Percentiles rank a stretch among this genome's conserved stretches.
Conservation (phyloP, 2,329 filamentous ascomycete species). For the Colletotrichum camelliae region DNA sequence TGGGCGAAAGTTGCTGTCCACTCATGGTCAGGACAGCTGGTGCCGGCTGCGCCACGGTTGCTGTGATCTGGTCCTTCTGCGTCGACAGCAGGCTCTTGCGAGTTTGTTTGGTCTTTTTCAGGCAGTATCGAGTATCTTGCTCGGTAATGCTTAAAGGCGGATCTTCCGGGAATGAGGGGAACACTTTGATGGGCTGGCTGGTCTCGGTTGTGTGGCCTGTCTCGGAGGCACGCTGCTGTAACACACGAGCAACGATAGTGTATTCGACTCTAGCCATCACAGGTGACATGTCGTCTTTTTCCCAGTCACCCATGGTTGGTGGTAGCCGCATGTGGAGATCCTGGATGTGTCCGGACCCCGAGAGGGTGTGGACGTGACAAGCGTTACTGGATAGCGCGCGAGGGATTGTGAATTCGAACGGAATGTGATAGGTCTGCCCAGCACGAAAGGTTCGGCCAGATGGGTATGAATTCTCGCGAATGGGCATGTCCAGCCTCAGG, state of each 20-base stretch:
- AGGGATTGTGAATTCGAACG: constrained; percentile 64
- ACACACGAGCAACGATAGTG: constrained; percentile 50
- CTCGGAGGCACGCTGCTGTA: constrained; percentile 27
- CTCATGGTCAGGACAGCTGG: constrained; percentile 55
- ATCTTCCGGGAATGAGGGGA: constrained; percentile 54
- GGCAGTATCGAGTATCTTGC: constrained; percentile 53
- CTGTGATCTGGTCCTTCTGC: constrained; percentile 55
- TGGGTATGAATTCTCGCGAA: constrained; percentile 51
- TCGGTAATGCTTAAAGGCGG: constrained; percentile 55
- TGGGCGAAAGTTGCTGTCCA: constrained; percentile 46
- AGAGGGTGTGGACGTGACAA: constrained; percentile 58
- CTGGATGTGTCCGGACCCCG: constrained; percentile 47
- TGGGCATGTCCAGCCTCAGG: constrained; percentile 61
- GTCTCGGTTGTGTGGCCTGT: constrained; percentile 42
- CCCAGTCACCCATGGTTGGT: constrained; percentile 57
- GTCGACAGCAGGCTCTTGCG: constrained; percentile 56
- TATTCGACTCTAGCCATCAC: constrained; percentile 61
- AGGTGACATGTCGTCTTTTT: constrained; percentile 59
- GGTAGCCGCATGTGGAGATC: constrained; percentile 60
- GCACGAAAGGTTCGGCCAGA: constrained; percentile 49
- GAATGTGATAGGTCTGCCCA: constrained; percentile 53
- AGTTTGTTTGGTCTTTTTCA: constrained; percentile 56
- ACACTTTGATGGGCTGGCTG: constrained; percentile 52
- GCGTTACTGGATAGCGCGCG: constrained; percentile 60
- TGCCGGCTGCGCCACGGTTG: constrained; percentile 48